Evolutionary conservation across 176 grass and related monocot species (phyloP).

Genomic region (Avena sativa): DNA sequence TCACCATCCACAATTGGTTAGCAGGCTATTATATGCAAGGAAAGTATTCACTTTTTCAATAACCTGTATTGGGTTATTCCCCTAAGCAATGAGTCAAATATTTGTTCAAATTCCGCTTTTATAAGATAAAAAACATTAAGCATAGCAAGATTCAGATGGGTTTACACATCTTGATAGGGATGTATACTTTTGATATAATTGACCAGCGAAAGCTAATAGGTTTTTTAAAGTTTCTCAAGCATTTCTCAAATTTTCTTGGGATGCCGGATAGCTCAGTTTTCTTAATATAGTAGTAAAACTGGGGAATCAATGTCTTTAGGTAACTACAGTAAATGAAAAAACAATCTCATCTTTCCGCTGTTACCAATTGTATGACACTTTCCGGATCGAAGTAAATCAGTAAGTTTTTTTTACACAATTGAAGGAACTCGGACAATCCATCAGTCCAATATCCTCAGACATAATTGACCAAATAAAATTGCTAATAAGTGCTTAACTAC

Average conservation of each 20-base stretch:
- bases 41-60: conserved; percentile 60
- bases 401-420: too few species aligned
- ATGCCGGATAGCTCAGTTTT: not conserved
- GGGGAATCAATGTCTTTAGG: too few species aligned
- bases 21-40: conserved; percentile 61
- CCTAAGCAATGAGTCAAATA: conserved; percentile 51
- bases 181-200: conserved; percentile 24
- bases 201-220: not conserved
- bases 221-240: not conserved
- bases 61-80: conserved; percentile 55
- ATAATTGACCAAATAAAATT: too few species aligned
- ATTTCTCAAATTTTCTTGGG: conserved; percentile 26
- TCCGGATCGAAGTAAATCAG: too few species aligned
- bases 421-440: too few species aligned
- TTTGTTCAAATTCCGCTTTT: conserved; percentile 5
- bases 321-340: too few species aligned
- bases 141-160: not conserved
- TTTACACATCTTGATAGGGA: conserved; percentile 15
- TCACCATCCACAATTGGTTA: conserved; percentile 29
- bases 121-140: conserved; percentile 7
- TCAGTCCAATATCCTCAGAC: too few species aligned
- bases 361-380: too few species aligned
- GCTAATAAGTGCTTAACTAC: too few species aligned
- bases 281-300: not conserved
- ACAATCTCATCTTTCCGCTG: too few species aligned